Base-by-base conservation (phyloP, 805 yeast genomes). In the Wickerhamiella occidentalis region DNA sequence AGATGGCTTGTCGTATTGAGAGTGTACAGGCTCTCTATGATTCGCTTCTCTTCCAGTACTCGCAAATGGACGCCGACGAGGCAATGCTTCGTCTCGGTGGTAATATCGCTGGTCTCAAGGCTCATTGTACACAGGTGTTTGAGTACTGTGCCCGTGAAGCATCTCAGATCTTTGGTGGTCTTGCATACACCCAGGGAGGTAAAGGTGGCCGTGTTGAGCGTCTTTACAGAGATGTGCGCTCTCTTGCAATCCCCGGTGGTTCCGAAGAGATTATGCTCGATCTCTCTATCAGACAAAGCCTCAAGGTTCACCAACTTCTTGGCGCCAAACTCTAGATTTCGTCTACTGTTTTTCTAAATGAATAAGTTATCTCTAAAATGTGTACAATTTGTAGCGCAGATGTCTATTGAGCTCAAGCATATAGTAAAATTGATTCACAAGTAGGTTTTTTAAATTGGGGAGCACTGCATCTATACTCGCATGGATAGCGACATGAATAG, bases 211-310 rank as follows among this genome's bases (percentile, higher is more conserved):
- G 64, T 52, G 70, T 69, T 43, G 73, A 68, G 60, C 65, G 73
- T 13, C 55, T 69, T 37, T 69, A 68, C 61, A 61, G 73, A 30
- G 73, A 69, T 50, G 72, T 68, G 25, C 61, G 72, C 3, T 72
- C 73, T 9, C 63, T 64, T 50, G 69, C 73, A 17, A 69, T 68
- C 40, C 73, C 73, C n/a, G 73, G 73, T 35, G 73, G 73, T 5
- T 68, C 72, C 8, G 72, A 68, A 55, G 73, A 68, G 56, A 69
- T 69, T 52, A 68, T 68, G 73, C 60, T 68, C 28, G 73, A 69
- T 47, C 58, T 68, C 42, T 56, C 70, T 13, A 64, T 68, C 51
- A 56, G 73, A 45, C 73, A 69, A 57, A 56, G 67, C 29, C 59
- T 68, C 51, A 64, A 65, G 56, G 72, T 68, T 17, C 69, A 68